phyloP scores from a whole-genome alignment of 805 yeast species.

The Metschnikowia lachancei region DNA sequence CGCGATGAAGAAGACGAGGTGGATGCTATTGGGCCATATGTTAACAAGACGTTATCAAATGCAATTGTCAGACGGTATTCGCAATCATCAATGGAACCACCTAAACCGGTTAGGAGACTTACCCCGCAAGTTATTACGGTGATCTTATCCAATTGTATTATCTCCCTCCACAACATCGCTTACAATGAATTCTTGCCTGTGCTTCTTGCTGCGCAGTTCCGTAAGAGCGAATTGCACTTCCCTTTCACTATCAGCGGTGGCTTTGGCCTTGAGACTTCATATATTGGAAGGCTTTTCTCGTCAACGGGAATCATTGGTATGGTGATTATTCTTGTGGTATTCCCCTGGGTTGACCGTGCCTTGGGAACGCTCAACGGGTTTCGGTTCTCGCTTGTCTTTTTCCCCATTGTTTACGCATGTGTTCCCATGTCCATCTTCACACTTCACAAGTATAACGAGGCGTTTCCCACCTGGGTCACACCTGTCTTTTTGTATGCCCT shows the following conservation, averaged over 20 bases:
- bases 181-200: conserved; percentile 40
- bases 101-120: conserved; percentile 13
- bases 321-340: conserved; percentile 28
- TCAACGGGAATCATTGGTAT: conserved; percentile 39
- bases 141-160: conserved; percentile 32
- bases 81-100: conserved; percentile 9
- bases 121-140: conserved; percentile 34
- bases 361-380: conserved; percentile 33
- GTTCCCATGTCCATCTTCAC: conserved; percentile 36
- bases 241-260: conserved; percentile 40
- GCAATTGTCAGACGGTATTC: conserved; percentile 20
- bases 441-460: conserved; percentile 24
- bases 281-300: conserved; percentile 36
- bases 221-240: conserved; percentile 26
- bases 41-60: conserved; percentile 11
- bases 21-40: conserved; percentile 10
- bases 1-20: conserved; percentile 7
- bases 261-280: conserved; percentile 31
- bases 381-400: conserved; percentile 31
- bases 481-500: conserved; percentile 27
- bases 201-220: conserved; percentile 32
- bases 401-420: conserved; percentile 32
- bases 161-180: conserved; percentile 33
- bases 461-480: conserved; percentile 32
- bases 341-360: conserved; percentile 34